These are phyloP conservation scores for Chlorella sp. DNA, from an alignment of 139 green algal genomes.

Conservation along the genomic window DNA sequence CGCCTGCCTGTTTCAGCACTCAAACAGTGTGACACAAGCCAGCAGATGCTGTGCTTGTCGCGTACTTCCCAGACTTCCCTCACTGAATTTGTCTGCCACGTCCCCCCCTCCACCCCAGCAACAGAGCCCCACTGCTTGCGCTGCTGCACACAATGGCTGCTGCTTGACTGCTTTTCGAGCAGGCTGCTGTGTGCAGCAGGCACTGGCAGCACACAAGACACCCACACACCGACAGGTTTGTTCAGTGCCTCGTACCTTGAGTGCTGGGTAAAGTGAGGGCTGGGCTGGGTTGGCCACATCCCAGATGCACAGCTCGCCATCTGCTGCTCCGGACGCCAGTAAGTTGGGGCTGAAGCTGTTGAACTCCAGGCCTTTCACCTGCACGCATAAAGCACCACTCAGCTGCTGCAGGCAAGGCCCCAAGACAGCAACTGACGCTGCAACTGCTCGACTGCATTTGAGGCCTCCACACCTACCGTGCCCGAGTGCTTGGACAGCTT, in stretches of 20 bases:
- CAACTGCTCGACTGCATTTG: too few species aligned
- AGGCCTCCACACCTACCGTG: constrained; percentile 44
- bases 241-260: constrained; percentile 29
- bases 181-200: neutral
- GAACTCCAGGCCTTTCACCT: constrained; percentile 90
- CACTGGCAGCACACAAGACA: too few species aligned
- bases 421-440: neutral
- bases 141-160: neutral
- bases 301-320: constrained; percentile 96
- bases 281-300: constrained; percentile 78
- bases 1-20: too few species aligned
- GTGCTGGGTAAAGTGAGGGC: constrained; percentile 56
- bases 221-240: too few species aligned
- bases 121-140: too few species aligned
- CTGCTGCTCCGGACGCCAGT: constrained; percentile 81
- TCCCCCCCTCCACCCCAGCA: too few species aligned
- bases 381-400: constrained; percentile 7
- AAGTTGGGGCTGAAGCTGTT: constrained; percentile 87
- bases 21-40: too few species aligned
- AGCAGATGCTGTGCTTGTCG: too few species aligned
- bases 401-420: neutral
- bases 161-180: too few species aligned
- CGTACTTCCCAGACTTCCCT: too few species aligned
- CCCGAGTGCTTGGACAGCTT: constrained; percentile 79
- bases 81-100: too few species aligned